Evolutionary conservation across 176 grass and related monocot genomes (phyloP).

Genomic region (Raddia guianensis): DNA sequence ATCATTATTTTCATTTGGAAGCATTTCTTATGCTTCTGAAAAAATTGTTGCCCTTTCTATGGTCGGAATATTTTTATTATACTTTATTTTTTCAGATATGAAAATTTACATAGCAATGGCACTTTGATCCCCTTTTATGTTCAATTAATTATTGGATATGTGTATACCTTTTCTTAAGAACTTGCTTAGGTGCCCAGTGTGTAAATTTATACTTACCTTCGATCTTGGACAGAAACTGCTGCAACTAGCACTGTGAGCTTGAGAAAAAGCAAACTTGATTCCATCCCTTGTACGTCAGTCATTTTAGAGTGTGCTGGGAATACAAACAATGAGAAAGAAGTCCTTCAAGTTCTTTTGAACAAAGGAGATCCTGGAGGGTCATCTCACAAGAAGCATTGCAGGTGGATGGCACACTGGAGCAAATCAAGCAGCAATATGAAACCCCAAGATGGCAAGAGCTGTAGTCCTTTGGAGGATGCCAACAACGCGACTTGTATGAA

Average conservation of each 20-base stretch:
- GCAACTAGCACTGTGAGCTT: not conserved
- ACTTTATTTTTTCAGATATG: not conserved
- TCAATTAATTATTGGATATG: not conserved
- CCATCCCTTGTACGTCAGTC: not conserved
- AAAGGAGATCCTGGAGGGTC: slow-evolving; percentile 40
- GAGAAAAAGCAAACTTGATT: not conserved
- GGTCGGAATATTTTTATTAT: not conserved
- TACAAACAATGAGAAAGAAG: slow-evolving; percentile 47
- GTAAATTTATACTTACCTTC: not conserved
- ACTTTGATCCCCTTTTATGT: not conserved
- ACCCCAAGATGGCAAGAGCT: slow-evolving; percentile 19
- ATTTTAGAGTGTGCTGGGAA: slow-evolving; percentile 47
- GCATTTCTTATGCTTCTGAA: not conserved
- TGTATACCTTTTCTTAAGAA: not conserved
- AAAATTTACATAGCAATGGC: not conserved
- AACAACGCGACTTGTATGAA: slow-evolving; percentile 14
- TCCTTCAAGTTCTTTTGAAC: slow-evolving; percentile 46
- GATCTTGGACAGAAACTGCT: slow-evolving; percentile 17
- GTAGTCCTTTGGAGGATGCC: slow-evolving; percentile 15
- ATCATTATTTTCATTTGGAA: not conserved
- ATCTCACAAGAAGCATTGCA: slow-evolving; percentile 46
- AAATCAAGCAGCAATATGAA: slow-evolving; percentile 43
- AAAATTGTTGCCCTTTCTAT: not conserved
- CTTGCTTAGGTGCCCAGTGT: not conserved
- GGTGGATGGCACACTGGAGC: slow-evolving; percentile 69